Base-by-base conservation (phyloP, 495 filamentous ascomycete species). In the Endocarpon pusillum region DNA sequence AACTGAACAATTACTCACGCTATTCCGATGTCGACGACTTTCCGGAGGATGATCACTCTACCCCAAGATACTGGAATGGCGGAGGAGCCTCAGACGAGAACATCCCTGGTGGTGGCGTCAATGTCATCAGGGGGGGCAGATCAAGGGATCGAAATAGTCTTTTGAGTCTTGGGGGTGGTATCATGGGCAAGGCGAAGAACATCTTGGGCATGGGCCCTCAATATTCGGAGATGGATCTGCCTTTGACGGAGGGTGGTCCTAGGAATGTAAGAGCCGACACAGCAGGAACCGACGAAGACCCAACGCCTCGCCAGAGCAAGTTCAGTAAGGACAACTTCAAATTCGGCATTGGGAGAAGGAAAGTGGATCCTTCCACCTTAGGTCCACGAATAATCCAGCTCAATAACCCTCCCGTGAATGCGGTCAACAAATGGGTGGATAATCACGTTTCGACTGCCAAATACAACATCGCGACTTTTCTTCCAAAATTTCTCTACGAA, bases 381-480 rank as follows among this genome's bases (percentile, higher is more conserved):
- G 91, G 91, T 1, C 91, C 91, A 29, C 71, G 91, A 24, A 74
- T 94, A 41, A 96, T 99, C 51, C 74, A 91, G 52, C 69, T 99
- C 52, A 99, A 99, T 64, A 96, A 99, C 51, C 84, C 87, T 6
- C 85, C 87, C 3, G 87, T 87, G 15, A 99, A 99, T 52, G 62
- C 73, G 19, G 62, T 58, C 34, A 84, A 85, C 62, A 89, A 84
- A 49, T 94, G 86, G 55, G 67, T 86, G 38, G 79, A 87, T 66
- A 99, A 99, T 51, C 81, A 94, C 51, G 78, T 99, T 29, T 94
- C 87, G 4, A 99, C 91, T 2, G 77, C 91, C 43, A 99, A 99
- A 52, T 99, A 99, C 67, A 99, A 96, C 53, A 45, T 86, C 47
- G 65, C 80, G 33, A 94, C 83, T n/a, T 96, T 96, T 54, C 47